A percentile compares a stretch with the other conserved stretches of the same genome.
Evolutionary conservation across 345 rosid species (phyloP).

Genomic region (Aurinia saxatilis): DNA sequence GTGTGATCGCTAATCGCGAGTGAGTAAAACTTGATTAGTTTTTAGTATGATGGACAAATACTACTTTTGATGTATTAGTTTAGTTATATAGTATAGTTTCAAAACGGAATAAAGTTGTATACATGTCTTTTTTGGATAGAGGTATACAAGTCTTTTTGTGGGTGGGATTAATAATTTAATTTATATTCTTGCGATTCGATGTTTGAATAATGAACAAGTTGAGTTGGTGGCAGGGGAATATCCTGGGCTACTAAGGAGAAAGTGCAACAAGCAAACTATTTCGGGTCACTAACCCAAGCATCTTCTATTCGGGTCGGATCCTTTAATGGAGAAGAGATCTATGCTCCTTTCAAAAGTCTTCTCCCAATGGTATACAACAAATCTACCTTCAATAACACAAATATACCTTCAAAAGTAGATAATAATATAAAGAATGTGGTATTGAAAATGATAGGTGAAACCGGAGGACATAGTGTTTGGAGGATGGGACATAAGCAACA

Average conservation of each 20-base stretch:
- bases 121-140: not conserved
- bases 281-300: slow-evolving; percentile 94
- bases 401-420: too few species aligned
- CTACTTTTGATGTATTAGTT: not conserved
- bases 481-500: slow-evolving; percentile 97
- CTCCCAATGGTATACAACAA: slow-evolving; percentile 69
- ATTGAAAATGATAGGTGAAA: slow-evolving; percentile 3
- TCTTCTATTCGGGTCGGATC: slow-evolving; percentile 91
- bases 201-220: slow-evolving; percentile 13
- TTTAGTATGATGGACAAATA: too few species aligned
- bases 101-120: slow-evolving; percentile 15
- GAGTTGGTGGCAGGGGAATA: slow-evolving; percentile 57
- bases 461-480: slow-evolving; percentile 93
- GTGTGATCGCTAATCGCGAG: slow-evolving; percentile 86
- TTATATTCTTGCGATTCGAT: slow-evolving; percentile 19
- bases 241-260: slow-evolving; percentile 99
- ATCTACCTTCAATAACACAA: too few species aligned
- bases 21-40: slow-evolving; percentile 33
- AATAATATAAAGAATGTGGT: not conserved
- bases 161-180: not conserved
- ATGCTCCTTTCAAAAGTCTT: slow-evolving; percentile 96
- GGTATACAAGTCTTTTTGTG: not conserved
- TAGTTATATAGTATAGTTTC: not conserved
- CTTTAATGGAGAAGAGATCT: slow-evolving; percentile 91
- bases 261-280: slow-evolving; percentile 93